Evolutionary conservation across 1,284 basidiomycete species (phyloP).

Genomic region (Singerocomus rubriflavus): DNA sequence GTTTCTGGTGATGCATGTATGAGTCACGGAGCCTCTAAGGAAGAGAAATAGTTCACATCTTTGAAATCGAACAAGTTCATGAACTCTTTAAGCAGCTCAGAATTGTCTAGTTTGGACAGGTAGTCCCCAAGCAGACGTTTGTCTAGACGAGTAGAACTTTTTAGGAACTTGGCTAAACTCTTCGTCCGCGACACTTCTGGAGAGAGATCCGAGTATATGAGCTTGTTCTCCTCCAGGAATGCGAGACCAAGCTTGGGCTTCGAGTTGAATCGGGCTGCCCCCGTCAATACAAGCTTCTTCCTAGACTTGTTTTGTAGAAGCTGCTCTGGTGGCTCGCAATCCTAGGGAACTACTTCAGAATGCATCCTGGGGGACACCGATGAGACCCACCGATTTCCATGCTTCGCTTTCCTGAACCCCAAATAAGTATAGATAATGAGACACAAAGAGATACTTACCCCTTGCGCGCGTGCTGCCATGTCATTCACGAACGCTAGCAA

Average conservation of each 20-base stretch:
- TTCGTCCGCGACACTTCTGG: conserved; percentile 52
- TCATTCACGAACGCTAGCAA: conserved; percentile 85
- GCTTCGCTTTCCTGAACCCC: conserved; percentile 39
- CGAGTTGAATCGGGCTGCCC: conserved; percentile 87
- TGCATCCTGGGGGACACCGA: background rate
- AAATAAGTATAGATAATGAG: conserved; percentile 10
- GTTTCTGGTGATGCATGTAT: conserved; percentile 61
- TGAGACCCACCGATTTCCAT: conserved; percentile 59
- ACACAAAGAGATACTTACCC: conserved; percentile 45
- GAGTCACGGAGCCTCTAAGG: conserved; percentile 8
- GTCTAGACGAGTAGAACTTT: conserved; percentile 83
- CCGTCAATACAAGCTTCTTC: conserved; percentile 85
- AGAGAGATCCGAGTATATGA: conserved; percentile 73
- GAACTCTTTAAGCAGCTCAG: conserved; percentile 85
- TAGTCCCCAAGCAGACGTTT: conserved; percentile 95
- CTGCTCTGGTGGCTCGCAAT: conserved; percentile 52
- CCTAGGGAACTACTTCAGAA: conserved; percentile 35
- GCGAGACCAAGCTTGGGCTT: conserved; percentile 94
- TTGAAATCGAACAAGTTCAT: conserved; percentile 90
- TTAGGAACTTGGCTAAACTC: conserved; percentile 83
- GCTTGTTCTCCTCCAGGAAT: conserved; percentile 83
- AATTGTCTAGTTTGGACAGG: conserved; percentile 86
- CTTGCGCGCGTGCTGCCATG: conserved; percentile 80
- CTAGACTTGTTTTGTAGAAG: conserved; percentile 76
- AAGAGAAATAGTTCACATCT: conserved; percentile 53